These are phyloP conservation scores for Casaregolazyma lundiana DNA, from an alignment of 1,139 yeast species.

Conservation along the genomic window DNA sequence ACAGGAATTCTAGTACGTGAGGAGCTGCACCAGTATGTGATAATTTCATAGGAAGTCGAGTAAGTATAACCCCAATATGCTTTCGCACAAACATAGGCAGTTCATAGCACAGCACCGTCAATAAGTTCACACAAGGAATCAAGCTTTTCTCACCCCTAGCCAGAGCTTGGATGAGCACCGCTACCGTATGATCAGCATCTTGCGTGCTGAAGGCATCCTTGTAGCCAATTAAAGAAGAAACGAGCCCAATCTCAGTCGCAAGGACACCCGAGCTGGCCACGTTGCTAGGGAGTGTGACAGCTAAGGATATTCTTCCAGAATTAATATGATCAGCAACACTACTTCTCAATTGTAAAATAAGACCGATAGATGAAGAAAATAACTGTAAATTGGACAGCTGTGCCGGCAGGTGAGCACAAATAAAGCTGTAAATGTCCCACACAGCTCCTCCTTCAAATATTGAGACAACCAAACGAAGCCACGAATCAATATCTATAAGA, in stretches of 20 bases:
- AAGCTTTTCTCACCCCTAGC: constrained; percentile 78
- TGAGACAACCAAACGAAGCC: constrained; percentile 50
- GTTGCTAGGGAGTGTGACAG: constrained; percentile 40
- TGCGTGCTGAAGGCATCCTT: constrained; percentile 52
- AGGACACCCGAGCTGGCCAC: constrained; percentile 59
- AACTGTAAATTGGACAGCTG: constrained; percentile 63
- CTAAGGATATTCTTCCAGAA: constrained; percentile 36
- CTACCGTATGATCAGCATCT: constrained; percentile 68
- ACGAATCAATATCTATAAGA: constrained; percentile 43
- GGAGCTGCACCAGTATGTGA: constrained; percentile 67
- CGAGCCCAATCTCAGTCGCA: constrained; percentile 58
- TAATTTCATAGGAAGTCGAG: constrained; percentile 67
- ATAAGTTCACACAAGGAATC: constrained; percentile 69
- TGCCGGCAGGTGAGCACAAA: constrained; percentile 66
- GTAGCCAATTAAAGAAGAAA: constrained; percentile 67
- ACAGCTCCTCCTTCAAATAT: constrained; percentile 49
- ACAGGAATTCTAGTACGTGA: constrained; percentile 70
- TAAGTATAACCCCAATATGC: constrained; percentile 58
- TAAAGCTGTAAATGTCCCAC: constrained; percentile 69
- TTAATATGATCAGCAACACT: constrained; percentile 60
- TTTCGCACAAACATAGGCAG: constrained; percentile 70
- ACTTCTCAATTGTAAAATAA: constrained; percentile 44
- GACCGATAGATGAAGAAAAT: constrained; percentile 44
- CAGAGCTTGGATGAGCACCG: constrained; percentile 58
- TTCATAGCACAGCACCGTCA: constrained; percentile 77